Conservation (phyloP, 495 filamentous ascomycete genomes). For the Lichenothelia convexa region DNA sequence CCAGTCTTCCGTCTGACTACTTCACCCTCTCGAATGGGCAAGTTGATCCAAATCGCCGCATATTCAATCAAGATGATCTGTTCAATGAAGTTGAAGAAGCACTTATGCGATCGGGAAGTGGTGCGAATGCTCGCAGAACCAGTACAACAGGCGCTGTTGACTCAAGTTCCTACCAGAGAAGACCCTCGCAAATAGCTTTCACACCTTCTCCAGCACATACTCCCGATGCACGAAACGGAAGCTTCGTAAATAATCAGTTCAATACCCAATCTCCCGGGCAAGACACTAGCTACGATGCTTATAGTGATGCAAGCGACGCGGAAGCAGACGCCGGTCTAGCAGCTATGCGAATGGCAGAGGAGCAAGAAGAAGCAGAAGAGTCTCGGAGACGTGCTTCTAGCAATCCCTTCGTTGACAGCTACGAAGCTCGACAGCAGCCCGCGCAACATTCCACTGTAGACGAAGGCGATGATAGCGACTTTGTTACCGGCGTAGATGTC, state of each 20-base stretch:
- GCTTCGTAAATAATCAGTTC: slow-evolving; percentile 35
- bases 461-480: slow-evolving; percentile 60
- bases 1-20: slow-evolving; percentile 22
- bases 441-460: slow-evolving; percentile 20
- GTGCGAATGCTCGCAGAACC: background rate
- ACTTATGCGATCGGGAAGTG: slow-evolving; percentile 1
- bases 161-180: background rate
- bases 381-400: slow-evolving; percentile 37
- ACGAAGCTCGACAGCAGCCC: background rate
- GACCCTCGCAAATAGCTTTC: background rate
- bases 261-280: slow-evolving; percentile 27
- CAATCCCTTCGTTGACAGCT: background rate
- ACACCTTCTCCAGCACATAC: background rate
- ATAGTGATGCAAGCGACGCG: slow-evolving; percentile 67
- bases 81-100: slow-evolving; percentile 21
- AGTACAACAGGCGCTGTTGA: background rate
- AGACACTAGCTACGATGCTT: slow-evolving; percentile 33
- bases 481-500: slow-evolving; percentile 46
- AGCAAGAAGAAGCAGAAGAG: slow-evolving; percentile 47
- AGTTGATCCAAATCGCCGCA: background rate
- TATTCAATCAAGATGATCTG: slow-evolving; percentile 18
- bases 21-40: slow-evolving; percentile 12
- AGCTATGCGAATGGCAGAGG: slow-evolving; percentile 69
- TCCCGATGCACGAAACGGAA: slow-evolving; percentile 12
- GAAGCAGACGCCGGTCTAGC: slow-evolving; percentile 75